Conservation (phyloP, 2,329 filamentous ascomycete genomes). For the Lachnellula subtilissima region DNA sequence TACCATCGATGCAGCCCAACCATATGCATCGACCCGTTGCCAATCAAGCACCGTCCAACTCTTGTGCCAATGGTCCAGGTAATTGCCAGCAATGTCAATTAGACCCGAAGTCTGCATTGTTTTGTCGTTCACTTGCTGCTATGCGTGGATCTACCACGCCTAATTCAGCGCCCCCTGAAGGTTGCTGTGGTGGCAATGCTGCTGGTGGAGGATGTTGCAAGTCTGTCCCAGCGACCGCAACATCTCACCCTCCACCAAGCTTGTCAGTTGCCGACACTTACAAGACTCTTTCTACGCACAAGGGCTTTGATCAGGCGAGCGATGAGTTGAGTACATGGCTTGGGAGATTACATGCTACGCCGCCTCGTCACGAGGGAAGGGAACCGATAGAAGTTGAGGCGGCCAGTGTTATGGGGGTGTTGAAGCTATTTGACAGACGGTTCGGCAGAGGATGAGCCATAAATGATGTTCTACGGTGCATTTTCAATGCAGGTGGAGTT, state of each 20-base stretch:
- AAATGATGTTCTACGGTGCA: not conserved
- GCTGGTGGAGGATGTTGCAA: slow-evolving; percentile 61
- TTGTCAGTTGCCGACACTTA: slow-evolving; percentile 73
- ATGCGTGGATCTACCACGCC: slow-evolving; percentile 34
- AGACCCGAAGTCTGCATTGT: slow-evolving; percentile 75
- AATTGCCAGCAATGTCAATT: slow-evolving; percentile 73
- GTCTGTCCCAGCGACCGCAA: slow-evolving; percentile 22
- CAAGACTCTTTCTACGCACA: slow-evolving; percentile 71
- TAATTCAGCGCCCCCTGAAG: slow-evolving; percentile 35
- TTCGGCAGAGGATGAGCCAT: slow-evolving; percentile 49
- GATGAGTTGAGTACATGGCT: slow-evolving; percentile 74
- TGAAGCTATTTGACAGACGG: slow-evolving; percentile 73
- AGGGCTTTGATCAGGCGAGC: slow-evolving; percentile 67
- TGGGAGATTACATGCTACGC: slow-evolving; percentile 62
- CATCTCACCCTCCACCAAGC: slow-evolving; percentile 37
- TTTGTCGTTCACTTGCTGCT: slow-evolving; percentile 76
- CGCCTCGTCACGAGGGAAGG: slow-evolving; percentile 34
- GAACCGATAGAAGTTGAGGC: slow-evolving; percentile 73
- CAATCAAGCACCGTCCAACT: slow-evolving; percentile 18
- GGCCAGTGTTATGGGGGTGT: slow-evolving; percentile 79
- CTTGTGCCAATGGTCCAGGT: slow-evolving; percentile 59
- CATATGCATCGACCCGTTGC: slow-evolving; percentile 29
- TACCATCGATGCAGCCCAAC: slow-evolving; percentile 42
- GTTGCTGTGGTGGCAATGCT: slow-evolving; percentile 59
- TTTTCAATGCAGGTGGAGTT: not conserved